Conservation (phyloP, 176 grass and related monocot genomes). For the Ampelocalamus luodianensis region DNA sequence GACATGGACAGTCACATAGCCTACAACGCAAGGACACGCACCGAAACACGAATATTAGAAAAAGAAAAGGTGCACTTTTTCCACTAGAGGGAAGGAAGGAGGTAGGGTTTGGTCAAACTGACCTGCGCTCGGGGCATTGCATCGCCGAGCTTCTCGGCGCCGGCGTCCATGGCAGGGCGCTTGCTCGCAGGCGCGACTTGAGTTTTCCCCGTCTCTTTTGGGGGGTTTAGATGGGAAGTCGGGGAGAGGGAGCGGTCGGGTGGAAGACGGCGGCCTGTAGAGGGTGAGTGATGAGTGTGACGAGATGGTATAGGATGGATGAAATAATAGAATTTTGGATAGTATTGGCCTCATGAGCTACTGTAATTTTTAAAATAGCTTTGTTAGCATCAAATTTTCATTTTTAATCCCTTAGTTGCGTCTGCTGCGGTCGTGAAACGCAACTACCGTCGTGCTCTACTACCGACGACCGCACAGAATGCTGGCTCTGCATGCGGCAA, state of each 20-base stretch:
- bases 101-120: slow-evolving; percentile 34
- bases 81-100: neutral
- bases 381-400: no score
- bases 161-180: slow-evolving; percentile 17
- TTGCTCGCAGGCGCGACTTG: neutral
- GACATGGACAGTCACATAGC: neutral
- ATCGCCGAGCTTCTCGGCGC: neutral
- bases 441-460: no score
- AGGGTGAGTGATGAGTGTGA: neutral
- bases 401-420: no score
- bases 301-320: no score
- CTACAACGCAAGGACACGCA: neutral
- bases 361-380: no score
- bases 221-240: slow-evolving; percentile 7
- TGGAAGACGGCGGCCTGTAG: slow-evolving; percentile 41
- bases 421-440: no score
- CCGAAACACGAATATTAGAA: neutral
- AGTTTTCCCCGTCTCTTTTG: neutral
- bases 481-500: no score
- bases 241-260: neutral
- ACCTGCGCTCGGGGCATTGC: neutral
- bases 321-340: no score
- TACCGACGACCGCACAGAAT: no score
- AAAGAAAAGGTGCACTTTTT: neutral
- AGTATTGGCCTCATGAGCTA: no score